Evolutionary conservation across 2,329 filamentous ascomycete species (phyloP).

Genomic region (Thielaviopsis ethacetica): DNA sequence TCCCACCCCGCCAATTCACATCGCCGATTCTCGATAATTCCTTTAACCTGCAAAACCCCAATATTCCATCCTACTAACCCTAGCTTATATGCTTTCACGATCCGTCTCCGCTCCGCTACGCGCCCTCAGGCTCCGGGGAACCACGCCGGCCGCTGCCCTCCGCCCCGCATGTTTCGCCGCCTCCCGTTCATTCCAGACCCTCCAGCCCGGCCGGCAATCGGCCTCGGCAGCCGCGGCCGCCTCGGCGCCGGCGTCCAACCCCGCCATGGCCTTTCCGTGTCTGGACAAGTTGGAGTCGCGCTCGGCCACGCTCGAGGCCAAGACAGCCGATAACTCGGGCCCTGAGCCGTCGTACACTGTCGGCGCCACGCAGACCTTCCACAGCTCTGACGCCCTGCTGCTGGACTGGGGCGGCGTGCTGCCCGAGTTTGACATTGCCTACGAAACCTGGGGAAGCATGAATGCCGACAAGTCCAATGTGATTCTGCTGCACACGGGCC

Average conservation of each 20-base stretch:
- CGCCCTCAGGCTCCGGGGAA: not conserved
- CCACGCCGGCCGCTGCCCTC: not conserved
- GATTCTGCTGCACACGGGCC: conserved; percentile 80
- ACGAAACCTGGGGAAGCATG: conserved; percentile 78
- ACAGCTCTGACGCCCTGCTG: conserved; percentile 55
- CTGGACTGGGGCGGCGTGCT: conserved; percentile 94
- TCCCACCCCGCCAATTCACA: not conserved
- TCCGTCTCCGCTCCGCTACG: conserved; percentile 1
- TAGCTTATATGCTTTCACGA: conserved; percentile 3
- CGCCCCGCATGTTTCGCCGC: not conserved
- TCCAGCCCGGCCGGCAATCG: not conserved
- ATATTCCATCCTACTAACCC: not conserved
- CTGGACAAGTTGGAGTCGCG: conserved; percentile 69
- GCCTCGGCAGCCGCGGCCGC: conserved; percentile 3
- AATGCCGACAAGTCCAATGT: conserved; percentile 73
- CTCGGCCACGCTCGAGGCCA: conserved; percentile 53
- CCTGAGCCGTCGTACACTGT: conserved; percentile 91
- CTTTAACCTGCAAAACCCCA: not conserved
- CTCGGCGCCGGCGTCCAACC: conserved; percentile 44
- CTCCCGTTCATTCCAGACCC: not conserved
- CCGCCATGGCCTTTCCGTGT: conserved; percentile 77
- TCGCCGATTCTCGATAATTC: not conserved
- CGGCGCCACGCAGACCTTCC: conserved; percentile 65
- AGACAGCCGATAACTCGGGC: conserved; percentile 41
- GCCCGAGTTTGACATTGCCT: conserved; percentile 75